Percentiles rank a stretch among this genome's conserved stretches.
Conservation (phyloP, 805 yeast genomes). For the Starmerella asiatica region DNA sequence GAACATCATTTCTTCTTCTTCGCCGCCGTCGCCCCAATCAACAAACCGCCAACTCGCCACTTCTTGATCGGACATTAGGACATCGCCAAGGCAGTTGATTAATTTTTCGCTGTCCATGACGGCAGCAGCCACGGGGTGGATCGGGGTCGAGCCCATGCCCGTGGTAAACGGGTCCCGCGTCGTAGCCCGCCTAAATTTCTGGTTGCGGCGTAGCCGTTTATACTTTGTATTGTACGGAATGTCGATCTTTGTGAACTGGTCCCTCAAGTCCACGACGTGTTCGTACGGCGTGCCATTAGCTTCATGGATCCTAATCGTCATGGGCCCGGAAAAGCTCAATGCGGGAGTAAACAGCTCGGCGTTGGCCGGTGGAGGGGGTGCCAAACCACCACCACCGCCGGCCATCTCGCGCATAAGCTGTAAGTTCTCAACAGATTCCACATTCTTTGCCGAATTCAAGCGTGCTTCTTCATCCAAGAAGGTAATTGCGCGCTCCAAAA, state of each 20-base stretch:
- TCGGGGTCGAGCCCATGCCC: background rate
- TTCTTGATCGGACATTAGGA: constrained; percentile 48
- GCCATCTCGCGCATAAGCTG: constrained; percentile 4
- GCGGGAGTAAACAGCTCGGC: constrained; percentile 11
- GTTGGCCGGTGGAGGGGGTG: background rate
- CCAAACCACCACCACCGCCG: background rate
- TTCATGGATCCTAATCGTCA: constrained; percentile 93
- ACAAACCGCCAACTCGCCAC: constrained; percentile 55
- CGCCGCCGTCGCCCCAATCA: constrained; percentile 60
- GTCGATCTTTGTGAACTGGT: constrained; percentile 71
- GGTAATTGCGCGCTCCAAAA: constrained; percentile 31
- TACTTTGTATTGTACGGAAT: constrained; percentile 92
- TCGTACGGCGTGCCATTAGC: constrained; percentile 98
- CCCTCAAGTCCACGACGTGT: constrained; percentile 86
- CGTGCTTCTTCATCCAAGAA: constrained; percentile 15
- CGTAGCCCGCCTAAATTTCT: constrained; percentile 30
- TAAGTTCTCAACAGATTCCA: constrained; percentile 21
- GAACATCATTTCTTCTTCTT: constrained; percentile 52
- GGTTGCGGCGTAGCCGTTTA: constrained; percentile 59
- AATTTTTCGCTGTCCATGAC: constrained; percentile 31
- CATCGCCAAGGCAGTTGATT: constrained; percentile 61
- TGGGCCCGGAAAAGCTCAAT: constrained; percentile 54
- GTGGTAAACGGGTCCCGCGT: constrained; percentile 7
- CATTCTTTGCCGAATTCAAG: constrained; percentile 3
- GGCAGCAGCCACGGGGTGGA: constrained; percentile 1